These are phyloP conservation scores for Elaeis oleifera DNA, from an alignment of 202 grass and related monocot species.

Conservation along the genomic window DNA sequence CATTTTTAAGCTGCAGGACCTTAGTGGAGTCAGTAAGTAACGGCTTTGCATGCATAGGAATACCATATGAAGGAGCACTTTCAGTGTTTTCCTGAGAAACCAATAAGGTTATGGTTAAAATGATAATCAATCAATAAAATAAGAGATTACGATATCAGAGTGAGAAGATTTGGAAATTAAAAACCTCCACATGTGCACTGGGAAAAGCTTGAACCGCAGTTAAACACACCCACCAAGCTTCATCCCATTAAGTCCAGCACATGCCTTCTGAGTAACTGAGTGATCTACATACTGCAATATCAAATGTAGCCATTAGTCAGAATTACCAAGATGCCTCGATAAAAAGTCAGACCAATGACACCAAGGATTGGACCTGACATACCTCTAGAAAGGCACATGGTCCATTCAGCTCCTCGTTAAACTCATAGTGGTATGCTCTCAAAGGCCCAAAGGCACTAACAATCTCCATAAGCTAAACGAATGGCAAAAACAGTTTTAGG, in stretches of 20 bases:
- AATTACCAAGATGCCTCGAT: slow-evolving; percentile 8
- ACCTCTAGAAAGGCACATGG: slow-evolving; percentile 92
- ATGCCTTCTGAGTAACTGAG: slow-evolving; percentile 72
- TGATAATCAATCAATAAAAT: slow-evolving; percentile 9
- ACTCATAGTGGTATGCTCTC: slow-evolving; percentile 59
- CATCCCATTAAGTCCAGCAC: slow-evolving; percentile 93
- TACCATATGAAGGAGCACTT: slow-evolving; percentile 55
- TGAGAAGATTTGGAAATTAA: slow-evolving; percentile 11
- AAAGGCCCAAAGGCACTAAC: slow-evolving; percentile 70
- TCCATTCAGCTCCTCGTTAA: slow-evolving; percentile 49
- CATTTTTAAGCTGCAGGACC: slow-evolving; percentile 69
- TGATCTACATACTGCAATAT: slow-evolving; percentile 62
- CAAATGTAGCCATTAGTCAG: slow-evolving; percentile 15
- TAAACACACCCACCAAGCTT: slow-evolving; percentile 61
- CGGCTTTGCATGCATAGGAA: slow-evolving; percentile 59
- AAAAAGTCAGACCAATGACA: background rate
- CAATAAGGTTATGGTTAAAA: slow-evolving; percentile 16
- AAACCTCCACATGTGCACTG: slow-evolving; percentile 43
- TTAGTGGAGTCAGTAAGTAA: slow-evolving; percentile 64
- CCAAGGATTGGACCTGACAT: slow-evolving; percentile 1
- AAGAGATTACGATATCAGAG: slow-evolving; percentile 7
- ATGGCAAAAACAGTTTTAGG: slow-evolving; percentile 19
- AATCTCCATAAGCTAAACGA: slow-evolving; percentile 90
- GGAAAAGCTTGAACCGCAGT: slow-evolving; percentile 61
- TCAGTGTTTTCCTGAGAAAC: slow-evolving; percentile 51